Evolutionary conservation across 2,329 filamentous ascomycete genomes (phyloP).

Genomic region (Pseudogymnoascus sp.): DNA sequence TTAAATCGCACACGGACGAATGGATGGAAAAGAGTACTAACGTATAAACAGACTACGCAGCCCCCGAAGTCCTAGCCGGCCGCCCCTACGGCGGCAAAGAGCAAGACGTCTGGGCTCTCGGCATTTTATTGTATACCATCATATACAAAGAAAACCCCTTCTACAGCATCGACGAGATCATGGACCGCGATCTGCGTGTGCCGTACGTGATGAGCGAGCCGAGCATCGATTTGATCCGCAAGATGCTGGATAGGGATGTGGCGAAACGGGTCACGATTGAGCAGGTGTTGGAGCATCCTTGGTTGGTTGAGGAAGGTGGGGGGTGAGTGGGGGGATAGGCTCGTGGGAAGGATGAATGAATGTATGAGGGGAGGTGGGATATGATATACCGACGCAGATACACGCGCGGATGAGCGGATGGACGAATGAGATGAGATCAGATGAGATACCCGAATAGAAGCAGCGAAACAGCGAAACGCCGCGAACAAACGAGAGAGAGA

Average conservation of each 20-base stretch:
- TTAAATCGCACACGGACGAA: background rate
- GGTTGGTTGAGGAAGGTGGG: conserved; percentile 37
- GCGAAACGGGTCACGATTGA: conserved; percentile 75
- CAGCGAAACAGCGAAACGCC: background rate
- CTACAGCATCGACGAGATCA: conserved; percentile 98
- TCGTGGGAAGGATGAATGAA: background rate
- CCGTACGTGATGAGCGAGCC: conserved; percentile 84
- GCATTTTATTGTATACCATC: conserved; percentile 95
- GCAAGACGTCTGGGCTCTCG: conserved; percentile 96
- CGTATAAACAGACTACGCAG: conserved; percentile 70
- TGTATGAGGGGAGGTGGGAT: background rate
- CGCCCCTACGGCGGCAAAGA: conserved; percentile 90
- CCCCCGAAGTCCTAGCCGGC: conserved; percentile 92
- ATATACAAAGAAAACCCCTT: conserved; percentile 99
- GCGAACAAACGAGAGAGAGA: background rate
- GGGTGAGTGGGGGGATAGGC: background rate
- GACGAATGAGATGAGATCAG: background rate
- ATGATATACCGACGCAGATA: background rate
- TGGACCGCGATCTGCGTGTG: conserved; percentile 89
- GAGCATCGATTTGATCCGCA: conserved; percentile 81
- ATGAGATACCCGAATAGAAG: background rate
- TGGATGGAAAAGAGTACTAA: conserved; percentile 14
- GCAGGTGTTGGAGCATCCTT: conserved; percentile 82
- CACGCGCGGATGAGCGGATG: background rate
- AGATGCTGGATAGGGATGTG: conserved; percentile 90